A percentile compares a stretch with the other conserved stretches of the same genome.
These are phyloP conservation scores for Globisporangium perplexum DNA, from an alignment of 352 stramenopile genomes.

Conservation along the genomic window DNA sequence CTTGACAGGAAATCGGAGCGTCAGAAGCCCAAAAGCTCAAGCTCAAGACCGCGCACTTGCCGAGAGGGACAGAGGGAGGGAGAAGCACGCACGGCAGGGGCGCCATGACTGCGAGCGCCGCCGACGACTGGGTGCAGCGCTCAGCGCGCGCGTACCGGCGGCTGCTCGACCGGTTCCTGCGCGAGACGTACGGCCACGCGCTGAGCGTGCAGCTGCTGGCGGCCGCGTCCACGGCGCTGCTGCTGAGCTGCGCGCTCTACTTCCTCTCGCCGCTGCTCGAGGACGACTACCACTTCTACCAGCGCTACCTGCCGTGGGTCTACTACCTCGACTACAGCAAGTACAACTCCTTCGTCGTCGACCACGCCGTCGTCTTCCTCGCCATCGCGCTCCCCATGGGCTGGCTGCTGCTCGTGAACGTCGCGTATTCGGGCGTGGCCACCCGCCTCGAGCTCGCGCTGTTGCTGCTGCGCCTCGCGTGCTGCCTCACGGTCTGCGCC, in stretches of 20 bases:
- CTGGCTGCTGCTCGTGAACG: conserved; percentile 65
- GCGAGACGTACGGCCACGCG: conserved; percentile 49
- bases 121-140: conserved; percentile 13
- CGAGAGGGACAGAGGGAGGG: too few species aligned
- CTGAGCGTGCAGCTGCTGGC: conserved; percentile 54
- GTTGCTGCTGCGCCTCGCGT: conserved; percentile 52
- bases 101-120: background rate
- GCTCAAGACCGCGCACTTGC: too few species aligned
- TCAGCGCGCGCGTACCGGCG: conserved; percentile 17
- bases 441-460: conserved; percentile 47
- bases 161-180: conserved; percentile 34
- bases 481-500: conserved; percentile 54
- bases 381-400: conserved; percentile 51
- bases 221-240: conserved; percentile 32
- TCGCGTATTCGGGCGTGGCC: conserved; percentile 48
- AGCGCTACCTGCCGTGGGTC: conserved; percentile 44
- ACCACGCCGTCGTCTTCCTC: conserved; percentile 62
- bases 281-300: conserved; percentile 44
- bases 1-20: too few species aligned
- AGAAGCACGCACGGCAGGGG: too few species aligned
- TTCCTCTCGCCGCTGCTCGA: conserved; percentile 50
- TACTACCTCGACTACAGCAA: conserved; percentile 50
- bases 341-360: conserved; percentile 70
- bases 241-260: conserved; percentile 46
- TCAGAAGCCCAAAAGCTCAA: too few species aligned